Percentiles rank a stretch among this genome's conserved stretches.
Conservation (phyloP, 164 flowering plant species). For the Dillenia turbinata region DNA sequence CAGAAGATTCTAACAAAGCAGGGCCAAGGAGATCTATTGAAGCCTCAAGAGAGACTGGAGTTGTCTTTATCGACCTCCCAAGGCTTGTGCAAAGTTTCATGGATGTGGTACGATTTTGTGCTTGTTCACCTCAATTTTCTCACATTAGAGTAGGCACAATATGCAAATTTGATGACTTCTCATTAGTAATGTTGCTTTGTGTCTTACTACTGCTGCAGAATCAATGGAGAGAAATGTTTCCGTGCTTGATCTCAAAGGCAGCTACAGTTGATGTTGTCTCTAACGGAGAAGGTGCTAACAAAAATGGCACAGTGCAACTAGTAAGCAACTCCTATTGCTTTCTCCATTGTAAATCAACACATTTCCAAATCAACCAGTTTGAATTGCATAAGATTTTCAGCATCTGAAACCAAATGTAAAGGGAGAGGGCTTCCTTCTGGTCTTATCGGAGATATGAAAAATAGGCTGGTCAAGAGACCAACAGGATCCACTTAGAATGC, state of each 20-base stretch:
- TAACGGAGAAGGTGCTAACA: conserved; percentile 67
- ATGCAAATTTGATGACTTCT: too few relatives aligned
- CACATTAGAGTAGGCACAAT: too few relatives aligned
- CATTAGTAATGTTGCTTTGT: too few relatives aligned
- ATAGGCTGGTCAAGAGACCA: too few relatives aligned
- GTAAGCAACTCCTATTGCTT: conserved; percentile 34
- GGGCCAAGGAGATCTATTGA: conserved; percentile 61
- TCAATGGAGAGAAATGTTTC: conserved; percentile 97
- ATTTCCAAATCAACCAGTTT: too few relatives aligned
- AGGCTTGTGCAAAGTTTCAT: conserved; percentile 73
- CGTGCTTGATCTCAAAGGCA: conserved; percentile 85
- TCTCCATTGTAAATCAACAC: neutral
- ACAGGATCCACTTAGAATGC: too few relatives aligned
- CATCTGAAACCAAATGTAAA: too few relatives aligned
- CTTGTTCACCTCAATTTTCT: too few relatives aligned
- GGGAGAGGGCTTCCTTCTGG: too few relatives aligned
- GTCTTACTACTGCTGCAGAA: conserved; percentile 34
- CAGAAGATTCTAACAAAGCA: conserved; percentile 23
- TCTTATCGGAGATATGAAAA: too few relatives aligned
- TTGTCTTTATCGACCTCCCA: conserved; percentile 72
- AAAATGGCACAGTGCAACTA: conserved; percentile 71
- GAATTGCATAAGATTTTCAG: too few relatives aligned
- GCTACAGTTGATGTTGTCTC: conserved; percentile 74
- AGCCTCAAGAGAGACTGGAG: conserved; percentile 83
- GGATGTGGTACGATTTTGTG: conserved; percentile 61